Conservation (phyloP, 2,329 filamentous ascomycete genomes). For the Didymella keratinophila region DNA sequence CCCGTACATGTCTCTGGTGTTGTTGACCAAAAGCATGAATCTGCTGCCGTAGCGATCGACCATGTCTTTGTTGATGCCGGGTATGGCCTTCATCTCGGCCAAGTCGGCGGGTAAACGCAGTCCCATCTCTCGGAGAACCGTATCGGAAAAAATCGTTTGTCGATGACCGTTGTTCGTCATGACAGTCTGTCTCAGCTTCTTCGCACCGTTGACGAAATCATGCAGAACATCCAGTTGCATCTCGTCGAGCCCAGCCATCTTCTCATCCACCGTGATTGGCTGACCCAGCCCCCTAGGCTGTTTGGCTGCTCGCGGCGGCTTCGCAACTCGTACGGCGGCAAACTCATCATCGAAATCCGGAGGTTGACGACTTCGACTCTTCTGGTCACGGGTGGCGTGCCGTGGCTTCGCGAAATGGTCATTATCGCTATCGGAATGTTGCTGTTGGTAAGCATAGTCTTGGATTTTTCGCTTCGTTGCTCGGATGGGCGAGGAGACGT, state of each 20-base stretch:
- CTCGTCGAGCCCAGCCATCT: constrained; percentile 63
- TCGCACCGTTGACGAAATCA: constrained; percentile 70
- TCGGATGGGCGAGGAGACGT: constrained; percentile 70
- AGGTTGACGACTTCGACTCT: constrained; percentile 46
- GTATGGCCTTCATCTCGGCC: constrained; percentile 69
- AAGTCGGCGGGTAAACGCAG: constrained; percentile 70
- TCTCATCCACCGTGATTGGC: constrained; percentile 66
- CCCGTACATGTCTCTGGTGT: constrained; percentile 39
- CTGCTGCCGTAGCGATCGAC: constrained; percentile 67
- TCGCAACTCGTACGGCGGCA: constrained; percentile 48
- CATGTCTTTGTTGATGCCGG: constrained; percentile 68
- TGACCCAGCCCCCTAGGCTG: constrained; percentile 57
- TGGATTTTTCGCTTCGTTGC: constrained; percentile 50
- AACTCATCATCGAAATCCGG: constrained; percentile 55
- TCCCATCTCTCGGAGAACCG: constrained; percentile 75
- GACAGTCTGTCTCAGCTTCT: constrained; percentile 66
- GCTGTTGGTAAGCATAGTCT: constrained; percentile 36
- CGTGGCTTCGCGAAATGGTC: constrained; percentile 36
- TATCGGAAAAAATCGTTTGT: constrained; percentile 70
- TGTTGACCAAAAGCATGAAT: constrained; percentile 66
- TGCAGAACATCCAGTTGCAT: constrained; percentile 70
- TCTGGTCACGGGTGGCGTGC: constrained; percentile 28
- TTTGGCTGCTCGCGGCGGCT: constrained; percentile 47
- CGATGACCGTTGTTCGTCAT: constrained; percentile 66
- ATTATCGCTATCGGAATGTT: constrained; percentile 39